Percentiles rank a stretch among this genome's conserved stretches.
phyloP scores from a whole-genome alignment of 441 rosid genomes.

The Omphalea diandra region DNA sequence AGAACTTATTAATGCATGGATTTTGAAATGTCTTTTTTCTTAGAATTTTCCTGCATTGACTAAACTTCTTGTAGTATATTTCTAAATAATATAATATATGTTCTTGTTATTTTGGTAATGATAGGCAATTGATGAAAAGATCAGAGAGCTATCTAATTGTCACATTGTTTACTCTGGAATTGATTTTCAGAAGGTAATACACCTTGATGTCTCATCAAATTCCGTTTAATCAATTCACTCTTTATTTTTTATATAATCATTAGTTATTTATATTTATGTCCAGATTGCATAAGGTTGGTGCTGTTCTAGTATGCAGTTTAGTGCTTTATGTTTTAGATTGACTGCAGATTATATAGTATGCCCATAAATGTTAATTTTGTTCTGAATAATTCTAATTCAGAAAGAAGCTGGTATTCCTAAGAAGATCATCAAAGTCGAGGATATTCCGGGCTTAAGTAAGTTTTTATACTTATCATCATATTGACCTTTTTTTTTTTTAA shows the following conservation, averaged over 20 bases:
- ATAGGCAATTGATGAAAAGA: conserved; percentile 97
- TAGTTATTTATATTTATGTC: background rate
- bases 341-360: conserved; percentile 13
- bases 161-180: conserved; percentile 74
- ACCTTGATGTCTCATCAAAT: background rate
- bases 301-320: background rate
- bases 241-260: background rate
- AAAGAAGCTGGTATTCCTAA: conserved; percentile 86
- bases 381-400: conserved; percentile 48
- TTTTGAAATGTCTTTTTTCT: conserved; percentile 5
- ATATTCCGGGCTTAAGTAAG: conserved; percentile 94
- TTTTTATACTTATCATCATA: conserved; percentile 11
- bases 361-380: conserved; percentile 9
- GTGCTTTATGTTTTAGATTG: conserved; percentile 3
- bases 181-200: conserved; percentile 83
- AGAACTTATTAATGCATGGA: background rate
- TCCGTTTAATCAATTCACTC: background rate
- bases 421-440: conserved; percentile 75
- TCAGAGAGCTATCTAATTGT: conserved; percentile 90
- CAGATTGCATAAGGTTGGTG: background rate
- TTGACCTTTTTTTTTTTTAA: background rate
- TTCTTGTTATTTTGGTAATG: conserved; percentile 32
- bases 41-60: background rate
- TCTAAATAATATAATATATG: conserved; percentile 13
- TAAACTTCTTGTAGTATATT: conserved; percentile 5